Base-by-base conservation (phyloP, 176 grass and related monocot genomes). In the Hordeum vulgare region DNA sequence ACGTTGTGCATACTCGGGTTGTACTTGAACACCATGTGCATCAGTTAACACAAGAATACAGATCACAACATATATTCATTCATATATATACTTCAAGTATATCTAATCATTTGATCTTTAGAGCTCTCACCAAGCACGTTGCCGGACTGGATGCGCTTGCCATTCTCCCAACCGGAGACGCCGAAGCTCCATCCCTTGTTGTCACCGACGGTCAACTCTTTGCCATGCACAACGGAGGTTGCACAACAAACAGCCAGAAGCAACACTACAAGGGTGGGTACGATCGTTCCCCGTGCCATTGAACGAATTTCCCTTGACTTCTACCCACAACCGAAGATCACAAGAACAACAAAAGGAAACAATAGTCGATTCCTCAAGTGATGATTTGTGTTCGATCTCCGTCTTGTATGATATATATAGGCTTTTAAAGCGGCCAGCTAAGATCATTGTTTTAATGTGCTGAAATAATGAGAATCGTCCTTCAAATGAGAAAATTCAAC, bases 101-200 rank as follows among this genome's bases (percentile, higher is more conserved):
- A n/a, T 1, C 2, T 35, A 57, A 21, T 7, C 29, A 76, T 11
- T 53, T 51, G 17, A 23, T 69, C 27, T 23, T 4, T 8, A 66
- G 0, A 67, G 10, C 20, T 53, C 11, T 68, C 18, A 86, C 85
- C 29, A 0, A 91, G 77, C 17, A 67, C 42, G 8, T 88, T 86
- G 21, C 85, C 77, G 1, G 26, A 28, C 2, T 3, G 31, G 70
- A 91, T 74, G 77, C 21, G 27, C 81, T 77, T 88, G 17, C 71
- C 76, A 0, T 9, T 62, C 27, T 49, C 18, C 81, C 89, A 77
- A 15, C 53, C 40, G 8, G 21, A 25, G 58, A 78, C 5, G 54
- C 34, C 39, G 42, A 81, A 73, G n/a, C 40, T 81, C 89, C 89
- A 91, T 9, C 81, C 62, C 62, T 65, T 65, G 7, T 18, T 15